Evolutionary conservation across 441 rosid species (phyloP), one percentile per base, ranked within the genome.

Genomic region (Populus hybrid): DNA sequence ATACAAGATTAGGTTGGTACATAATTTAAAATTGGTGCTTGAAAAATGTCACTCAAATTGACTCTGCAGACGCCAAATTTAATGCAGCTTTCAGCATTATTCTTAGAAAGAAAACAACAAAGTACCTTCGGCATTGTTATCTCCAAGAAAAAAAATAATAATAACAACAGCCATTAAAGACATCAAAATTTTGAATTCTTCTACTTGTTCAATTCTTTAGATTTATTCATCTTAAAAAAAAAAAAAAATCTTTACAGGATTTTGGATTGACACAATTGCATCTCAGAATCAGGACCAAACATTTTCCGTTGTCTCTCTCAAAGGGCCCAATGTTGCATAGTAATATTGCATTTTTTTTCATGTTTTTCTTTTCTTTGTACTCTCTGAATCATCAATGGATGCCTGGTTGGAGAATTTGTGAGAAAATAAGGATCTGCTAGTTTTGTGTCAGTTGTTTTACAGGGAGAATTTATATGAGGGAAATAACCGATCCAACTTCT

Each of bases 61-160:
- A 65, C 72, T 72, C 57, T 50, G 32, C 18, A 26, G 8, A 28
- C 80, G 18, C 34, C 76, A 34, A 30, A 53, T 18, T 53, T 53
- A 53, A 32, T 66, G 72, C 53, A 30, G 68, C 76, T 78, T 72
- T 65, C 68, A 78, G 20, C 12, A 38, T 67, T 53, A 53, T 16
- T 53, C 61, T 53, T 16, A 6, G n/a, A 53, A 18, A 53, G 61
- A 53, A 53, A 53, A 53, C 21, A 18, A 53, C n/a, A 53, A 18
- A 16, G 61, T 53, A 53, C 8, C 0, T 53, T 18, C 61, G 6
- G 61, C 61, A 5, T 53, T 53, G 21, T 53, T 18, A 53, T 53
- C 61, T 53, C 61, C 61, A 53, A 1, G 38, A 8, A 20, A 18
- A 3, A 30, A 30, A 53, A 50, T 3, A 42, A 42, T 42, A 10